Evolutionary conservation across 1,139 yeast genomes (phyloP).

Genomic region (Zygotorulaspora mrakii): DNA sequence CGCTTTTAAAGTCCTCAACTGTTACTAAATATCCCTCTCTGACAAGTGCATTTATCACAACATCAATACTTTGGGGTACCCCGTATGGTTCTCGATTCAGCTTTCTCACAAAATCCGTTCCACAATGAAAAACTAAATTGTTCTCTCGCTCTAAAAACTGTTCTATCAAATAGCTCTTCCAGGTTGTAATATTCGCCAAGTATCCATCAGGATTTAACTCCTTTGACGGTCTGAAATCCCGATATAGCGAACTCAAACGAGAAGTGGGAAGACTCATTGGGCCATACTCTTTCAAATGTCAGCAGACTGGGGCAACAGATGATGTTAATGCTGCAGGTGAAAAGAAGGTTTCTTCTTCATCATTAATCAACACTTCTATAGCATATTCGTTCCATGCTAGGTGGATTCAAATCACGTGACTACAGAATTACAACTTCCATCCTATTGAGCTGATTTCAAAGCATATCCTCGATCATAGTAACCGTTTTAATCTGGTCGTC

Average conservation of each 20-base stretch:
- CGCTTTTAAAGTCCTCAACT: slow-evolving; percentile 24
- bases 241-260: slow-evolving; percentile 57
- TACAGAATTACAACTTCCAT: too few species aligned
- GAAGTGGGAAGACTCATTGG: slow-evolving; percentile 38
- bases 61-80: slow-evolving; percentile 38
- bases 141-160: slow-evolving; percentile 24
- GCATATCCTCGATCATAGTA: too few species aligned
- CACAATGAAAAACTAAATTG: slow-evolving; percentile 30
- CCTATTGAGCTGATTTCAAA: too few species aligned
- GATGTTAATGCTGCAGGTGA: too few species aligned
- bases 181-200: slow-evolving; percentile 60
- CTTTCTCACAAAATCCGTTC: slow-evolving; percentile 29
- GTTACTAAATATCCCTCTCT: slow-evolving; percentile 33
- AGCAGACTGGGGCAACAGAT: too few species aligned
- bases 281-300: neutral
- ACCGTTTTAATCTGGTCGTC: too few species aligned
- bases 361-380: too few species aligned
- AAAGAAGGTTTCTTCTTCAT: too few species aligned
- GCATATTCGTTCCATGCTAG: too few species aligned
- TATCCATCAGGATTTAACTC: slow-evolving; percentile 65
- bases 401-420: too few species aligned
- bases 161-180: slow-evolving; percentile 42
- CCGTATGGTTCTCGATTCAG: slow-evolving; percentile 35
- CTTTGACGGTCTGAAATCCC: slow-evolving; percentile 51
- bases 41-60: slow-evolving; percentile 38